Conservation (phyloP, 495 filamentous ascomycete genomes). For the Penicillium taxi region DNA sequence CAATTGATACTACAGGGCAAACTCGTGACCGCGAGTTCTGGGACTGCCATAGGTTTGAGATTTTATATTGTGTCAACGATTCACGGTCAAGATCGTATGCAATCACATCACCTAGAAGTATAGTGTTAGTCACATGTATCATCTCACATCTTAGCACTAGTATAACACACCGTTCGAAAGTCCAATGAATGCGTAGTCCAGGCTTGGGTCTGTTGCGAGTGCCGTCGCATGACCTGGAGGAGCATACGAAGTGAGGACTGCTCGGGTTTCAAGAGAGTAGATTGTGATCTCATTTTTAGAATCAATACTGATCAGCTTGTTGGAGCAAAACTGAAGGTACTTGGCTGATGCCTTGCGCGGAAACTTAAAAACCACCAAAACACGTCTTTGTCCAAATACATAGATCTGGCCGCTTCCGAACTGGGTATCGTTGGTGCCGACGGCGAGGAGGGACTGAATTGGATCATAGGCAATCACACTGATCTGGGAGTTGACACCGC, state of each 20-base stretch:
- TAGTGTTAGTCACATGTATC: too few species aligned
- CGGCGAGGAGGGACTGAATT: slow-evolving; percentile 84
- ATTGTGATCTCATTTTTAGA: slow-evolving; percentile 73
- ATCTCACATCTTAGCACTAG: too few species aligned
- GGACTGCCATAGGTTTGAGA: slow-evolving; percentile 78
- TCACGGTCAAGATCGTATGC: slow-evolving; percentile 87
- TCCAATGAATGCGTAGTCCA: slow-evolving; percentile 86
- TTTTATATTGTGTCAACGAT: slow-evolving; percentile 61
- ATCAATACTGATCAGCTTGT: slow-evolving; percentile 77
- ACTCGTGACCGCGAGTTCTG: slow-evolving; percentile 49
- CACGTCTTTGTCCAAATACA: slow-evolving; percentile 78
- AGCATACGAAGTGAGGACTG: slow-evolving; percentile 53
- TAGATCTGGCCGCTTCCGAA: slow-evolving; percentile 78
- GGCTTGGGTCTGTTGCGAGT: slow-evolving; percentile 70
- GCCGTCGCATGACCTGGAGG: slow-evolving; percentile 64
- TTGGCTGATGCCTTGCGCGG: slow-evolving; percentile 60
- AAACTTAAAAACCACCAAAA: slow-evolving; percentile 58
- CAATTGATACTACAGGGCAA: slow-evolving; percentile 61
- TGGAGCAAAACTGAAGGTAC: slow-evolving; percentile 64
- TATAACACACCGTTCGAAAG: slow-evolving; percentile 54
- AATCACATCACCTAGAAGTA: slow-evolving; percentile 57
- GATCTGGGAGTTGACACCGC: slow-evolving; percentile 82
- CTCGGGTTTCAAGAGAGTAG: slow-evolving; percentile 62
- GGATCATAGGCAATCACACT: slow-evolving; percentile 82
- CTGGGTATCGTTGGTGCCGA: slow-evolving; percentile 77